A percentile compares a stretch with the other conserved stretches of the same genome.
Conservation (phyloP, 768 basidiomycete genomes). For the Tulasnella sp. region DNA sequence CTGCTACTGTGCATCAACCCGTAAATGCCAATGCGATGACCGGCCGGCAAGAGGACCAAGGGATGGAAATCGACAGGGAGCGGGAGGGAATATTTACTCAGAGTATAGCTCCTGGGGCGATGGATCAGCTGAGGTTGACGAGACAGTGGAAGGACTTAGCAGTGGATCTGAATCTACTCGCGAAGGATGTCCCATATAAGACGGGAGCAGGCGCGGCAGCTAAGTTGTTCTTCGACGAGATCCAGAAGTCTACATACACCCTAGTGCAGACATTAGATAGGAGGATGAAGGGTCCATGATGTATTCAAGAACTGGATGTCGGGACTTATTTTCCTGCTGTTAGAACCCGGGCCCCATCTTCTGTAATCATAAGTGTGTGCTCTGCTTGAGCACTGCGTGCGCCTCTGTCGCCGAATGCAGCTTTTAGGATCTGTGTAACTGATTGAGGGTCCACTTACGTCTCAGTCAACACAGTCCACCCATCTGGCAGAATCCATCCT, state of each 20-base stretch:
- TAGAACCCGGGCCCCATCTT: conserved; percentile 65
- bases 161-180: conserved; percentile 9
- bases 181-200: conserved; percentile 7
- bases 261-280: conserved; percentile 10
- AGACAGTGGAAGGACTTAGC: conserved; percentile 13
- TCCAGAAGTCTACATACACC: not conserved
- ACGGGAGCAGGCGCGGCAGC: not conserved
- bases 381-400: conserved; percentile 79
- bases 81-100: not conserved
- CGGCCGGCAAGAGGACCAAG: not conserved
- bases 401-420: conserved; percentile 35
- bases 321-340: conserved; percentile 33
- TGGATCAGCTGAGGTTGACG: conserved; percentile 3
- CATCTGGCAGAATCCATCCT: conserved; percentile 78
- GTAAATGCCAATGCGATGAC: not conserved
- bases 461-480: conserved; percentile 88
- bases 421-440: too few relatives aligned
- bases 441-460: conserved; percentile 31
- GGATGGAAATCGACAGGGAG: conserved; percentile 5
- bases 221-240: conserved; percentile 7
- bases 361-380: conserved; percentile 79
- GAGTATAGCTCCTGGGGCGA: not conserved
- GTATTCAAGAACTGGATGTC: not conserved
- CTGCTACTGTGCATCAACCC: conserved; percentile 3
- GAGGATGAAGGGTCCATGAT: not conserved